Evolutionary conservation across 2,329 filamentous ascomycete genomes (phyloP), one percentile per base, ranked within the genome.

Genomic region (Dactylonectria estremocensis): DNA sequence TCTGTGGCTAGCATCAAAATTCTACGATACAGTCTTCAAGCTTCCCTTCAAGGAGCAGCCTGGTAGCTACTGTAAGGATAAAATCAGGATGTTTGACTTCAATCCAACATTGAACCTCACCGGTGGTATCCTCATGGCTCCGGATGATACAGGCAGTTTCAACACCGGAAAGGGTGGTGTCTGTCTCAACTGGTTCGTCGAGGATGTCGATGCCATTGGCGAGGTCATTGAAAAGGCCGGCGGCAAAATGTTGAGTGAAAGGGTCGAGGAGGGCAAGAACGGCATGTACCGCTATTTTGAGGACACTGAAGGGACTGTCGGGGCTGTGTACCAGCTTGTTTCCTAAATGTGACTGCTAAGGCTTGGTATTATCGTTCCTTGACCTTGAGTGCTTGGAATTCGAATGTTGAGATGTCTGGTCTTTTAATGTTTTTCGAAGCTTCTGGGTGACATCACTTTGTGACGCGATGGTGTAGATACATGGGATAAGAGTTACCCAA

Each of bases 291-390:
- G 78, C 2, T 78, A 74, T 61, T 80, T 80, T 61, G 69, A 77
- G 50, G 78, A 80, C 48, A 77, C 76, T 2, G 78, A 80, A 61
- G 78, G 78, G 10, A 78, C 73, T 35, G 64, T 78, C 52, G 77
- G 78, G 2, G 70, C 71, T 2, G 71, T 78, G n/a, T 79, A 80
- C 43, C 74, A 78, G 60, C 70, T 77, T 64, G 74, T 67, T 48
- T 67, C 60, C 61, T 31, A 1, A 31, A 13, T 14, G 22, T 50
- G 24, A 55, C 40, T 40, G 37, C 57, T 50, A 40, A 28, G 43
- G 35, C 9, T 37, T 28, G 7, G 3, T 28, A 28, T 28, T 28
- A 28, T 28, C 24, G 7, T 28, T 28, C 24, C 24, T 28, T 7
- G 24, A 7, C 7, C 24, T 28, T 28, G 24, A 7, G 24, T 28